A percentile compares a stretch with the other conserved stretches of the same genome.
These are phyloP conservation scores for Xanthoconium separans DNA, from an alignment of 1,284 basidiomycete species.

Conservation along the genomic window DNA sequence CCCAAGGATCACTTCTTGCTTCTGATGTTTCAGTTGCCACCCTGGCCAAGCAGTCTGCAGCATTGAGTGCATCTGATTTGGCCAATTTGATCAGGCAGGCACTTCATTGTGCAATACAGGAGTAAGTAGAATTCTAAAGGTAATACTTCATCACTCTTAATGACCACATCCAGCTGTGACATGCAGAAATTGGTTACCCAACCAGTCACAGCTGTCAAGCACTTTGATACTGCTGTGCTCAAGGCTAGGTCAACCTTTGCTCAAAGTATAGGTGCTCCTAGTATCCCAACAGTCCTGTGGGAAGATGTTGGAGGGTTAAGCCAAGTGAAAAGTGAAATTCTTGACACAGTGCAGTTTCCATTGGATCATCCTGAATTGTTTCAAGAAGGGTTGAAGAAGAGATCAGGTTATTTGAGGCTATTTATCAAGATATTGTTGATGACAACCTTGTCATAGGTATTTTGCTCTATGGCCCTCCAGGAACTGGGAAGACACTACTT, in stretches of 20 bases:
- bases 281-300: conserved; percentile 96
- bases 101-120: conserved; percentile 56
- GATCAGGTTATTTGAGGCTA: conserved; percentile 64
- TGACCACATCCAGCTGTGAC: conserved; percentile 5
- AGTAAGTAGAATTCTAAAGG: conserved; percentile 30
- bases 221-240: conserved; percentile 76
- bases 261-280: conserved; percentile 93
- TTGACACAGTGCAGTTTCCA: conserved; percentile 97
- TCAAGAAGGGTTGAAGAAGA: conserved; percentile 89
- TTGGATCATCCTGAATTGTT: conserved; percentile 95
- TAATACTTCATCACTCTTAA: not conserved
- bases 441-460: conserved; percentile 53
- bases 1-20: conserved; percentile 41
- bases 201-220: conserved; percentile 41
- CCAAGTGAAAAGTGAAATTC: conserved; percentile 88
- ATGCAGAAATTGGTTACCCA: not conserved
- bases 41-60: conserved; percentile 90
- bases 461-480: conserved; percentile 90
- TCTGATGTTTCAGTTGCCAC: conserved; percentile 76
- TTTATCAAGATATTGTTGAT: not conserved
- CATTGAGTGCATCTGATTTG: conserved; percentile 85
- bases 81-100: conserved; percentile 70
- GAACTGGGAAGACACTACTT: conserved; percentile 94
- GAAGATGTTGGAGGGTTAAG: conserved; percentile 96
- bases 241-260: conserved; percentile 81